These are phyloP conservation scores for Sporisorium exsertum DNA, from an alignment of 1,284 basidiomycete genomes.

Conservation along the genomic window DNA sequence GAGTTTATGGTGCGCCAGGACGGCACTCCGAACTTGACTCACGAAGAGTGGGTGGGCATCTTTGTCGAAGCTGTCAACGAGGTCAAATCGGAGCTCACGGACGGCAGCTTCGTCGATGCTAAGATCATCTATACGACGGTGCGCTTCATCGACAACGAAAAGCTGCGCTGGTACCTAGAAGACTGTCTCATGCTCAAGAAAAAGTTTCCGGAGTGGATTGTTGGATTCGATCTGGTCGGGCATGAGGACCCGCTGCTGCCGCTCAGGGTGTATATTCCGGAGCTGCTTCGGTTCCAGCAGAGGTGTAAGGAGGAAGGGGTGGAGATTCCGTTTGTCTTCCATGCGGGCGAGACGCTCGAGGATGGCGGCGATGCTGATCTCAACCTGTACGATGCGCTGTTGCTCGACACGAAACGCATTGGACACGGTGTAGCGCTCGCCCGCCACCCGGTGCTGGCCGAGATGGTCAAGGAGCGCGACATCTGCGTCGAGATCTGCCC, in stretches of 20 bases:
- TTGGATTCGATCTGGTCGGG: constrained; percentile 83
- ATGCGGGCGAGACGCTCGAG: constrained; percentile 81
- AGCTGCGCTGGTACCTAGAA: constrained; percentile 77
- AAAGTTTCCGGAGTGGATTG: constrained; percentile 79
- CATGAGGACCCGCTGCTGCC: constrained; percentile 78
- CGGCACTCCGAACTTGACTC: constrained; percentile 75
- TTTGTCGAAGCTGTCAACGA: constrained; percentile 75
- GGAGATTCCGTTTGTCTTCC: constrained; percentile 81
- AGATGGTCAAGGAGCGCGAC: constrained; percentile 75
- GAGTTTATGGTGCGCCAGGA: constrained; percentile 76
- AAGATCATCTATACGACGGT: constrained; percentile 76
- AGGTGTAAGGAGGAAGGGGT: constrained; percentile 75
- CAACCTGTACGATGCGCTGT: constrained; percentile 82
- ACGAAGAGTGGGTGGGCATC: constrained; percentile 75
- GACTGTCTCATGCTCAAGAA: constrained; percentile 81
- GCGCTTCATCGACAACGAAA: constrained; percentile 74
- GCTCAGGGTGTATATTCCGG: constrained; percentile 76
- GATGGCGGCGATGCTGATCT: constrained; percentile 77
- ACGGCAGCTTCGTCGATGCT: constrained; percentile 39
- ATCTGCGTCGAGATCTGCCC: constrained; percentile 77
- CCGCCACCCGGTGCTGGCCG: constrained; percentile 79
- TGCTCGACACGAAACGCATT: constrained; percentile 81
- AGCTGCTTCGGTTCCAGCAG: constrained; percentile 76
- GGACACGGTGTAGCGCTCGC: constrained; percentile 81
- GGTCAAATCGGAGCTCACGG: constrained; percentile 58